phyloP scores from a whole-genome alignment of 1,284 basidiomycete species.

The Microbotryum scabiosae region DNA sequence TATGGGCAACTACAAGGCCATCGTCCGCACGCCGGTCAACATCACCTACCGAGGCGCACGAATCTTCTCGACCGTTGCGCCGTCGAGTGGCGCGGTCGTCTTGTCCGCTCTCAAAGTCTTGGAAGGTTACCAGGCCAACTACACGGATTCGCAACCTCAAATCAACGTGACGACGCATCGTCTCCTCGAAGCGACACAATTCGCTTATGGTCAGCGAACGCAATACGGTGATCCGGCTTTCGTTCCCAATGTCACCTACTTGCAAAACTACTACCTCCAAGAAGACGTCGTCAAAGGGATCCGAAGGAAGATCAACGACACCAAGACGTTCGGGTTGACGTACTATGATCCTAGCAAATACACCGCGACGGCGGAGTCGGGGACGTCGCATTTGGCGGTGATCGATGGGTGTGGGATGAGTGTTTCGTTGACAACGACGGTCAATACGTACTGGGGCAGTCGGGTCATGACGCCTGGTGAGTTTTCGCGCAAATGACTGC shows the following conservation, averaged over 20 bases:
- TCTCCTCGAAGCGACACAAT: constrained; percentile 42
- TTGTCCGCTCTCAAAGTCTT: constrained; percentile 39
- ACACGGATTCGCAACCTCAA: constrained; percentile 20
- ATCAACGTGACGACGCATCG: constrained; percentile 40
- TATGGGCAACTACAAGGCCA: constrained; percentile 32
- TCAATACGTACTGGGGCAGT: constrained; percentile 42
- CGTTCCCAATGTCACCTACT: constrained; percentile 39
- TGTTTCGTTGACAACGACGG: constrained; percentile 43
- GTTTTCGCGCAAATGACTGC: background rate
- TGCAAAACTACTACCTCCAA: constrained; percentile 39
- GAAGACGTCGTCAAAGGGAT: constrained; percentile 34
- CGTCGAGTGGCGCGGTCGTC: constrained; percentile 37
- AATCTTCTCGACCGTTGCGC: constrained; percentile 36
- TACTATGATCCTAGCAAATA: constrained; percentile 42
- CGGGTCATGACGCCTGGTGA: constrained; percentile 30
- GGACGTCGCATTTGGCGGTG: constrained; percentile 42
- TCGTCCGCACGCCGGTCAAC: constrained; percentile 19
- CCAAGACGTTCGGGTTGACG: constrained; percentile 27
- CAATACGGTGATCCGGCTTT: constrained; percentile 42
- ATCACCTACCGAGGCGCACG: constrained; percentile 30
- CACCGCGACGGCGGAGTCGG: constrained; percentile 36
- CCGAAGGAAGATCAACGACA: constrained; percentile 34
- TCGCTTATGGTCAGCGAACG: constrained; percentile 42
- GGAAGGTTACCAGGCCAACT: constrained; percentile 30
- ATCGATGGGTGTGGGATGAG: constrained; percentile 41